These are phyloP conservation scores for Xylariomycetidae sp. DNA, from an alignment of 2,329 filamentous ascomycete species.

Conservation along the genomic window DNA sequence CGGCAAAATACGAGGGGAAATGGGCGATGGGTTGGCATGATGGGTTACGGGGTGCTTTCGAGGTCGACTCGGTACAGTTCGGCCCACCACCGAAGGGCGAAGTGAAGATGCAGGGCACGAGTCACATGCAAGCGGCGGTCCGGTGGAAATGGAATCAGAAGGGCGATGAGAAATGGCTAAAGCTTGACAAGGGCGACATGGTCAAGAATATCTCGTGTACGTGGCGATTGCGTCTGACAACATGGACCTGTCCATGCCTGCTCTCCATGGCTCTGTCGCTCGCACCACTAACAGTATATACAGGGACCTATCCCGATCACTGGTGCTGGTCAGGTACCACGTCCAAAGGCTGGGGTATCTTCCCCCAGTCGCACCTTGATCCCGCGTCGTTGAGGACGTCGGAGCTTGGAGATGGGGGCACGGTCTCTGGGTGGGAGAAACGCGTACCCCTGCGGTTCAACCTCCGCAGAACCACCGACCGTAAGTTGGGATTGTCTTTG, in stretches of 20 bases:
- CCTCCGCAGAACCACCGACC: constrained; percentile 17
- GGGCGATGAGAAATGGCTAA: constrained; percentile 44
- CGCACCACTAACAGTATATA: no score
- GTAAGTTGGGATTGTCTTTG: constrained; percentile 14
- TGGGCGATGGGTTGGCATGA: constrained; percentile 55
- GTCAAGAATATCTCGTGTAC: constrained; percentile 53
- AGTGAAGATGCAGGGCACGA: constrained; percentile 40
- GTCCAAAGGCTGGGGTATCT: constrained; percentile 26
- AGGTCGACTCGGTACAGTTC: constrained; percentile 41
- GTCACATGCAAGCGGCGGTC: constrained; percentile 41
- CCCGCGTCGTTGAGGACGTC: constrained; percentile 20
- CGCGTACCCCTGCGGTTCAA: constrained; percentile 23
- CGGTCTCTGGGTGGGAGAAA: constrained; percentile 24
- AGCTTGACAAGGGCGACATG: constrained; percentile 59
- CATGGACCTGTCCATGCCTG: background rate
- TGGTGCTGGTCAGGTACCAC: constrained; percentile 30
- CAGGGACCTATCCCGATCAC: constrained; percentile 27
- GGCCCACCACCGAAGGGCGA: constrained; percentile 41
- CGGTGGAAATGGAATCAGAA: constrained; percentile 49
- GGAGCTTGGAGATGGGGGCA: constrained; percentile 18
- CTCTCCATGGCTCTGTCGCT: background rate
- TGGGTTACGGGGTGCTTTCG: constrained; percentile 42
- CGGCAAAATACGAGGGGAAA: constrained; percentile 44
- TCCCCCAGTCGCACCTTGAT: constrained; percentile 28
- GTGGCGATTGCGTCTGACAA: no score